Evolutionary conservation across 805 yeast genomes (phyloP), one percentile per base, ranked within the genome.

Genomic region (Candida methanosorbosa): DNA sequence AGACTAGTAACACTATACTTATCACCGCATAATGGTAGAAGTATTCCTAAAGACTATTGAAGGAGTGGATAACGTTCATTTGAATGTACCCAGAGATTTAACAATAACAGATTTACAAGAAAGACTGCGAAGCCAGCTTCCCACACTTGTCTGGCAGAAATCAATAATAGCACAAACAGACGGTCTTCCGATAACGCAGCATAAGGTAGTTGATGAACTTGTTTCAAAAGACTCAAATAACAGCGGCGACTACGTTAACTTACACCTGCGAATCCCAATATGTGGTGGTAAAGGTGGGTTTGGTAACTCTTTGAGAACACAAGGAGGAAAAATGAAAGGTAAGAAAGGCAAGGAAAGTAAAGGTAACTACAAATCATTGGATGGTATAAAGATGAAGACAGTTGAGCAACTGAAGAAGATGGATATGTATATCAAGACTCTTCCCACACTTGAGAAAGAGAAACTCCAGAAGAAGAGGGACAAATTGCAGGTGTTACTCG

Each of bases 271-370:
- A 15, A 38, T 56, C 0, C 51, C 61, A 11, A 36, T 67, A 22
- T 58, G 68, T 38, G 75, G 75, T 7, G 75, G 75, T n/a, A 69
- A 70, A 49, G 75, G 75, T 17, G 75, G 73, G 3, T 64, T 68
- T 44, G 74, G 72, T 1, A 51, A 62, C 14, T 48, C 58, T 42
- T 46, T 69, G 34, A 57, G 61, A 26, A 62, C 63, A 4, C 62
- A 59, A 35, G 72, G 67, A 3, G 62, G 60, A 2, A 45, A 53
- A 18, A 58, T 60, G 63, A 45, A 56, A 13, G 53, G 57, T 22
- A 41, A 44, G 35, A 44, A 44, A 29, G 43, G 41, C 13, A 50
- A 38, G 33, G 46, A 48, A 12, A 42, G 36, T n/a, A 43, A 38
- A 11, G 44, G 42, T 28, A 43, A 46, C 6, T 64, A 53, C 36